Evolutionary conservation across 2,329 filamentous ascomycete species (phyloP).

Genomic region (Rutstroemia sp.): DNA sequence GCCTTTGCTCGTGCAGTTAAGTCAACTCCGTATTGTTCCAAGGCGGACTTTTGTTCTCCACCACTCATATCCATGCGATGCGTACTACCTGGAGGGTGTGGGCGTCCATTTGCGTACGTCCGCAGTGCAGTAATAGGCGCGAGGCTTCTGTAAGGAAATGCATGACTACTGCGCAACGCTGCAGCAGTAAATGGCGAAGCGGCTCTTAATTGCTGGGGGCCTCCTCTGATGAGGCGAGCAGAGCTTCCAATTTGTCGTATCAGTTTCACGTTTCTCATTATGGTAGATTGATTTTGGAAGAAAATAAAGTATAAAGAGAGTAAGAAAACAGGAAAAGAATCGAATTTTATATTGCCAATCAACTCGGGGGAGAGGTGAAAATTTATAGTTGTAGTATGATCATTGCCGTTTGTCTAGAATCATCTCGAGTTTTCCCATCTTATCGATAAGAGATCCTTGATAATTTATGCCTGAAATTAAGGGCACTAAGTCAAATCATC

Average conservation of each 20-base stretch:
- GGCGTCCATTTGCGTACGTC: conserved; percentile 61
- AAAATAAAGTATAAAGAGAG: background rate
- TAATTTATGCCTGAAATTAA: background rate
- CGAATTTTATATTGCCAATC: background rate
- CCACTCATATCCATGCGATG: conserved; percentile 86
- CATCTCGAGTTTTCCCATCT: conserved; percentile 5
- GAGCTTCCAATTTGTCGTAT: conserved; percentile 22
- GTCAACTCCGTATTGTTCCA: conserved; percentile 89
- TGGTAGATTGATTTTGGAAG: background rate
- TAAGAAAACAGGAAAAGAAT: too few species aligned
- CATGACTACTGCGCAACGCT: conserved; percentile 9
- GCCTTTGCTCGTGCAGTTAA: conserved; percentile 77
- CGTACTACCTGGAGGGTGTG: conserved; percentile 84
- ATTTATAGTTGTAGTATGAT: background rate
- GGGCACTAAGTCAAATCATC: background rate
- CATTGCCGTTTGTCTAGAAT: conserved; percentile 3
- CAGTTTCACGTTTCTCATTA: conserved; percentile 17
- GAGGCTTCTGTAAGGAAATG: conserved; percentile 21
- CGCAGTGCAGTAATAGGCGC: conserved; percentile 39
- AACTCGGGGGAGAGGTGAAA: background rate
- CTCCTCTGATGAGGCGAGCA: conserved; percentile 21
- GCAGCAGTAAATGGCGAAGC: conserved; percentile 4
- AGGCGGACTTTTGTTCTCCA: conserved; percentile 69
- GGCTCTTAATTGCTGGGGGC: conserved; percentile 12
- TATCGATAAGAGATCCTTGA: background rate